Percentiles rank a stretch among this genome's conserved stretches.
Conservation (phyloP, 345 rosid genomes). For the Dipteronia dyeriana region DNA sequence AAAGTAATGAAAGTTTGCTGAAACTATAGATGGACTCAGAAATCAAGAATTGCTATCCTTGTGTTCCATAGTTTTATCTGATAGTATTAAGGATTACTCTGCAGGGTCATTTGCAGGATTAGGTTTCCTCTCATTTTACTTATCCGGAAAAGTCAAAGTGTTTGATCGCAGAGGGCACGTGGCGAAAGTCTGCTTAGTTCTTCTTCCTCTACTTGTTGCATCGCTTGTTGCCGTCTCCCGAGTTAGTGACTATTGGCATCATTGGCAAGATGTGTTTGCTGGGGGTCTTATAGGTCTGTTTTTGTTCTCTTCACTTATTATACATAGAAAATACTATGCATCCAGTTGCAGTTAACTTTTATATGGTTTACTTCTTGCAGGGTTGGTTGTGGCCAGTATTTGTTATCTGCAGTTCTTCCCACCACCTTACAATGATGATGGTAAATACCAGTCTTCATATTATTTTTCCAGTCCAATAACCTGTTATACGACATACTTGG, state of each 20-base stretch:
- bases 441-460: slow-evolving; percentile 19
- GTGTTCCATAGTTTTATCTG: slow-evolving; percentile 10
- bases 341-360: not conserved
- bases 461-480: too few species aligned
- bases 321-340: not conserved
- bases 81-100: slow-evolving; percentile 1
- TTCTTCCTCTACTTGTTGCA: slow-evolving; percentile 66
- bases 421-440: slow-evolving; percentile 56
- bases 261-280: slow-evolving; percentile 85
- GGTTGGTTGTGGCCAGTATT: slow-evolving; percentile 50
- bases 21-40: too few species aligned
- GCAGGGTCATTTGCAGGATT: slow-evolving; percentile 92
- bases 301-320: not conserved
- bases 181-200: slow-evolving; percentile 67
- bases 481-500: too few species aligned
- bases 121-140: slow-evolving; percentile 68
- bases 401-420: slow-evolving; percentile 73
- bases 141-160: slow-evolving; percentile 69
- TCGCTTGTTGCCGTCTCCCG: slow-evolving; percentile 80
- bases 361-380: slow-evolving; percentile 27
- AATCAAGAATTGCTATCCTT: not conserved
- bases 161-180: slow-evolving; percentile 74
- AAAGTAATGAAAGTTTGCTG: not conserved
- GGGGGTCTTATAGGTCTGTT: slow-evolving; percentile 66
- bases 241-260: slow-evolving; percentile 88